Conservation (phyloP, 2,329 filamentous ascomycete genomes). For the Didymella segeticola region DNA sequence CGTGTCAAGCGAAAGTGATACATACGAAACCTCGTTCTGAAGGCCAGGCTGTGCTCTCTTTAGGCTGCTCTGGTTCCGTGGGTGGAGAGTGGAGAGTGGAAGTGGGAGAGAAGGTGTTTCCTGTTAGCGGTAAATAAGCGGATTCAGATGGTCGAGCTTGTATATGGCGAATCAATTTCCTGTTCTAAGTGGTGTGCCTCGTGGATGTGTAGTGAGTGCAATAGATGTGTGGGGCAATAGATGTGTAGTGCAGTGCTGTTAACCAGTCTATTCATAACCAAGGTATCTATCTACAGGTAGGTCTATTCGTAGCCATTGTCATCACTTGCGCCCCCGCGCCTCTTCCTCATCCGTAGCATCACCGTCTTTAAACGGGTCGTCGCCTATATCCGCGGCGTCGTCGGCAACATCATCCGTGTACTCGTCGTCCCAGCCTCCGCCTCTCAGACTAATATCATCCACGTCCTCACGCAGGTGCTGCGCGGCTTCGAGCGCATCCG, state of each 20-base stretch:
- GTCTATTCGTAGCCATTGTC: background rate
- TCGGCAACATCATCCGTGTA: slow-evolving; percentile 55
- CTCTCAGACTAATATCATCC: slow-evolving; percentile 59
- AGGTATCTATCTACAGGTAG: background rate
- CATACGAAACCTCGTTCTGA: too few relatives aligned
- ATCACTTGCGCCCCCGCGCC: slow-evolving; percentile 2
- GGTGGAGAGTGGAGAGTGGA: too few relatives aligned
- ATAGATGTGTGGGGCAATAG: background rate
- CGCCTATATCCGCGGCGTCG: slow-evolving; percentile 51
- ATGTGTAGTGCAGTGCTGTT: background rate
- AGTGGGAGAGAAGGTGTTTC: slow-evolving; percentile 35
- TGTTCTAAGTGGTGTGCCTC: slow-evolving; percentile 7
- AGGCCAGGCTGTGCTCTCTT: too few relatives aligned
- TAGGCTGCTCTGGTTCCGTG: too few relatives aligned
- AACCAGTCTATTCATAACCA: background rate
- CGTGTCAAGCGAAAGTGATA: slow-evolving; percentile 21
- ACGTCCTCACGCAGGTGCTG: slow-evolving; percentile 56
- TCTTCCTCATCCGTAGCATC: slow-evolving; percentile 47
- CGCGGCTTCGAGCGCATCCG: slow-evolving; percentile 51
- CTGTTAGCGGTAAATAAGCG: slow-evolving; percentile 37
- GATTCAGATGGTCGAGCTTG: slow-evolving; percentile 31
- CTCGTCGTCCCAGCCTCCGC: slow-evolving; percentile 55
- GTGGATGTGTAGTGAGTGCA: background rate
- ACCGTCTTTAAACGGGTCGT: slow-evolving; percentile 54
- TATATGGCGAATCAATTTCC: slow-evolving; percentile 37